phyloP scores from a whole-genome alignment of 2,329 filamentous ascomycete genomes.

The Colletotrichum sp. region DNA sequence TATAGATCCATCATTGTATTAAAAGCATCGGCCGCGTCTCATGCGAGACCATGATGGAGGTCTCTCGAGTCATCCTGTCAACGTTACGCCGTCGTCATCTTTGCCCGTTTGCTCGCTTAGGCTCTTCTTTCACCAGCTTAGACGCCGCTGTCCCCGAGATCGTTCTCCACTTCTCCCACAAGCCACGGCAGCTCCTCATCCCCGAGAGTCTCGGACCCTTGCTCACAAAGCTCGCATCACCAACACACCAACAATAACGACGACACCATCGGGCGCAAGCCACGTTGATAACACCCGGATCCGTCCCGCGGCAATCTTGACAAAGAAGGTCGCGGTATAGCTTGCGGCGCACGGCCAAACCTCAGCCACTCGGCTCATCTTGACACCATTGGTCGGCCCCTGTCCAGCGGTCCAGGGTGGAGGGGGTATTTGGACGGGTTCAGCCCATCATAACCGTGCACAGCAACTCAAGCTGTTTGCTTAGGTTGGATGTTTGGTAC shows the following conservation, averaged over 20 bases:
- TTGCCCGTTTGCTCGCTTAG: not conserved
- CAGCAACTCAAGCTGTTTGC: not conserved
- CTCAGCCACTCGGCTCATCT: not conserved
- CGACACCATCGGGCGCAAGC: not conserved
- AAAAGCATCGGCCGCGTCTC: not conserved
- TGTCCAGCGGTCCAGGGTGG: not conserved
- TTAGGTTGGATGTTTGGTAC: not conserved
- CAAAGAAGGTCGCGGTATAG: not conserved
- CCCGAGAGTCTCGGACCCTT: not conserved
- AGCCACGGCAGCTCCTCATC: not conserved
- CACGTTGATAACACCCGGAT: not conserved
- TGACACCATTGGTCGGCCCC: not conserved
- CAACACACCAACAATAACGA: not conserved
- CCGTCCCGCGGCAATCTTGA: not conserved
- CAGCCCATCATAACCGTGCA: slow-evolving; percentile 6
- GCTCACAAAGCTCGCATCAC: not conserved
- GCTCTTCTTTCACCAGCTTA: not conserved
- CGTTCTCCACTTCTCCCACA: not conserved
- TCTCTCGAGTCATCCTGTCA: not conserved
- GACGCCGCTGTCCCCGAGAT: not conserved
- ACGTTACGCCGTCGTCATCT: not conserved
- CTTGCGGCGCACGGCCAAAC: not conserved
- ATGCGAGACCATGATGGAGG: not conserved
- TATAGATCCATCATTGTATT: not conserved
- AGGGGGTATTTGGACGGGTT: not conserved